Evolutionary conservation across 2,329 filamentous ascomycete genomes (phyloP).

Genomic region (Colletotrichum echinochloae): DNA sequence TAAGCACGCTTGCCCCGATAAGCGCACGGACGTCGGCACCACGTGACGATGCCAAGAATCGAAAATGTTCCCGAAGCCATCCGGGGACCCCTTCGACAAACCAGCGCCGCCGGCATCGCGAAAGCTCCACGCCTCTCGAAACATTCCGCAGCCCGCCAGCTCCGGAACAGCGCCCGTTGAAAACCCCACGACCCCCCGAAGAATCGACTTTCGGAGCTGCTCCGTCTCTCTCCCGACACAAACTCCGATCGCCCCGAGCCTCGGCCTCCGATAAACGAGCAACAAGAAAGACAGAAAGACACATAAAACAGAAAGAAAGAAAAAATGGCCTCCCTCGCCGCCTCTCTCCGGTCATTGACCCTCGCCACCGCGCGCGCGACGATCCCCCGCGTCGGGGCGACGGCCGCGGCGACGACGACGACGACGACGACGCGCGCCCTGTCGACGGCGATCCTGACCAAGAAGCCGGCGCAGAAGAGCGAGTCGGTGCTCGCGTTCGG

Average conservation of each 20-base stretch:
- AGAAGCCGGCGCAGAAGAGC: slow-evolving; percentile 32
- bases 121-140: slow-evolving; percentile 2
- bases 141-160: not conserved
- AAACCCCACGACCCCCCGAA: not conserved
- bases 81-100: slow-evolving; percentile 12
- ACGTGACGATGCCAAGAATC: slow-evolving; percentile 18
- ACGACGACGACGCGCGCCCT: slow-evolving; percentile 27
- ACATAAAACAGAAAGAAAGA: not conserved
- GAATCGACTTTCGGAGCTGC: not conserved
- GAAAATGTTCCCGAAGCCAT: slow-evolving; percentile 26
- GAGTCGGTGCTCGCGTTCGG: slow-evolving; percentile 27
- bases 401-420: not conserved
- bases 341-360: slow-evolving; percentile 43
- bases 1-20: not conserved
- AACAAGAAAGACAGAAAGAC: not conserved
- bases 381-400: slow-evolving; percentile 14
- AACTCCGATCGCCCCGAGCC: not conserved
- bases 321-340: slow-evolving; percentile 41
- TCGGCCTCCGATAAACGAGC: not conserved
- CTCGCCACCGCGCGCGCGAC: slow-evolving; percentile 38
- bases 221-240: not conserved
- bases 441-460: slow-evolving; percentile 37
- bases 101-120: slow-evolving; percentile 3
- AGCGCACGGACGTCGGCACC: not conserved
- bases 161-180: not conserved